These are phyloP conservation scores for Parastagonospora nodorum DNA, from an alignment of 2,329 filamentous ascomycete genomes.

Conservation along the genomic window DNA sequence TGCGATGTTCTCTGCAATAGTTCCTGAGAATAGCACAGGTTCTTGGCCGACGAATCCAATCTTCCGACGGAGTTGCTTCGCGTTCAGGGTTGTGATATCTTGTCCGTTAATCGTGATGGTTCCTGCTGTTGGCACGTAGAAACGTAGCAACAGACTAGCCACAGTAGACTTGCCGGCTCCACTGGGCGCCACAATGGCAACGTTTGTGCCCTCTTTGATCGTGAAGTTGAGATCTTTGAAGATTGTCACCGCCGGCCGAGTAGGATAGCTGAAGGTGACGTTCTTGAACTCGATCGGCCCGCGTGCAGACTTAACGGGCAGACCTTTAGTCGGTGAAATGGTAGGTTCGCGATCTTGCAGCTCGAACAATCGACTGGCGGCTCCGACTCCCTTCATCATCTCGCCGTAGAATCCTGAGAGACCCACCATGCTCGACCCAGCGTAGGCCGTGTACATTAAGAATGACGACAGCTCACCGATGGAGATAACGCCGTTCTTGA, in stretches of 20 bases:
- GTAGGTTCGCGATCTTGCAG: conserved; percentile 87
- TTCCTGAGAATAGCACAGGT: conserved; percentile 87
- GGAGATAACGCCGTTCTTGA: conserved; percentile 81
- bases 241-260: conserved; percentile 86
- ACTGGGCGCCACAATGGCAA: conserved; percentile 94
- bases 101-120: conserved; percentile 81
- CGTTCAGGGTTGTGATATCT: conserved; percentile 85
- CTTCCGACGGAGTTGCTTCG: conserved; percentile 86
- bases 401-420: conserved; percentile 97
- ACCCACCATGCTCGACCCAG: conserved; percentile 85
- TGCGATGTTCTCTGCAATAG: conserved; percentile 85
- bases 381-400: conserved; percentile 97
- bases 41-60: conserved; percentile 97
- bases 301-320: conserved; percentile 79
- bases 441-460: conserved; percentile 95
- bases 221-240: conserved; percentile 89
- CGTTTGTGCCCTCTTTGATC: conserved; percentile 90
- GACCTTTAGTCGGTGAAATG: conserved; percentile 84
- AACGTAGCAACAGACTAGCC: conserved; percentile 85
- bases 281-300: conserved; percentile 87
- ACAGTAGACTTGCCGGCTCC: conserved; percentile 97
- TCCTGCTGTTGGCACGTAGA: conserved; percentile 83
- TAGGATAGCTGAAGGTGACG: conserved; percentile 90
- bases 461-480: conserved; percentile 95
- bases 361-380: conserved; percentile 94